phyloP scores from a whole-genome alignment of 2,329 filamentous ascomycete species.

The Talaromyces marneffei region DNA sequence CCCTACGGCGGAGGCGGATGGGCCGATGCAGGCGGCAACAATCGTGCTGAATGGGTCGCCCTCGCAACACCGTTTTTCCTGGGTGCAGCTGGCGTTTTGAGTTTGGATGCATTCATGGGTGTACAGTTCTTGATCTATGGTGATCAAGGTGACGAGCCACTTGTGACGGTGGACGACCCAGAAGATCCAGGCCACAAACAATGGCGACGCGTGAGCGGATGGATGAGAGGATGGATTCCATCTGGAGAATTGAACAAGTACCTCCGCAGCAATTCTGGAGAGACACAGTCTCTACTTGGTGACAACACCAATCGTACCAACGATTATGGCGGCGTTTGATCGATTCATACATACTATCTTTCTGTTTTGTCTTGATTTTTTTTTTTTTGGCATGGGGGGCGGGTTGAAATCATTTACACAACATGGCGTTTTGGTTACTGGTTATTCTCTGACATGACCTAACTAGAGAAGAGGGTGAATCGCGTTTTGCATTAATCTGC shows the following conservation, averaged over 20 bases:
- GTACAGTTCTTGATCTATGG: conserved; percentile 59
- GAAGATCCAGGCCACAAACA: conserved; percentile 34
- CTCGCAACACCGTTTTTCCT: conserved; percentile 60
- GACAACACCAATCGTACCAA: neutral
- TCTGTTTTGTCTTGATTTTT: neutral
- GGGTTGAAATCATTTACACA: neutral
- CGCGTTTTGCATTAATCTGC: neutral
- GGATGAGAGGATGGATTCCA: conserved; percentile 63
- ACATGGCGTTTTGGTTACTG: neutral
- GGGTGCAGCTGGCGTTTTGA: conserved; percentile 59
- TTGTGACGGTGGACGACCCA: conserved; percentile 45
- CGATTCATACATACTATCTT: too few relatives aligned
- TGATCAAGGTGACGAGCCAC: conserved; percentile 38
- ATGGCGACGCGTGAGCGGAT: conserved; percentile 56
- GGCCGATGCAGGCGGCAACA: conserved; percentile 52
- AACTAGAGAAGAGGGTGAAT: neutral
- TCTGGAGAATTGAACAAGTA: conserved; percentile 28
- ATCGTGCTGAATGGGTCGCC: conserved; percentile 51
- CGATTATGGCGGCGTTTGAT: conserved; percentile 5
- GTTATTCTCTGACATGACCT: neutral
- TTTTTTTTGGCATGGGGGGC: neutral
- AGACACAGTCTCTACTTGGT: conserved; percentile 4
- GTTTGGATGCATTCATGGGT: conserved; percentile 57
- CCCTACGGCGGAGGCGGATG: conserved; percentile 56
- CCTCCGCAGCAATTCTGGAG: conserved; percentile 25